Evolutionary conservation across 257 asterid genomes (phyloP), one percentile per base, ranked within the genome.

Genomic region (Leonotis leonurus): DNA sequence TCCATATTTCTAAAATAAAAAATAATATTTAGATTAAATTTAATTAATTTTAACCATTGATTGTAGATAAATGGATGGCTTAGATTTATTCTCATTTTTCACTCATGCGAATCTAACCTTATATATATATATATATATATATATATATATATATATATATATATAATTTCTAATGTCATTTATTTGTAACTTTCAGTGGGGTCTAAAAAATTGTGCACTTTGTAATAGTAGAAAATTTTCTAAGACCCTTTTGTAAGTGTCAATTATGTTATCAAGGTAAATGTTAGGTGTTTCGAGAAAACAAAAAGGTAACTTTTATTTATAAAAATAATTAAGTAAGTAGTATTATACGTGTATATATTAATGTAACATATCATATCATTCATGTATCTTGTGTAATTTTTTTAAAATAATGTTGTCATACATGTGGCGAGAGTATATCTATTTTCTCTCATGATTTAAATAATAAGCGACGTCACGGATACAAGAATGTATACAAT

Each of bases 161-260:
- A 30, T 2, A 30, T 33, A 6, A 32, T 45, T 30, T 53, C n/a
- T 27, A 27, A 26, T 60, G 27, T 46, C 16, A 46, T 45, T 14
- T 22, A 25, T 24, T 57, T 39, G 60, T 59, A 8, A 30, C 20
- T 49, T 60, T 69, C 26, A 50, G 56, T 60, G 73, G 73, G 57
- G 62, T 60, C 29, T 17, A 29, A 61, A 0, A 29, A 50, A 69
- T 41, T 41, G 52, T 32, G 6, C 50, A 29, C 41, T 8, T 51
- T 60, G 37, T 33, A 29, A 29, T 32, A 6, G 16, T 7, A 3
- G 64, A 62, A 59, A 70, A 70, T 52, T 39, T 36, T 49, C 50
- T 7, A 56, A 21, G 21, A 37, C 64, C 64, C 50, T 57, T 37
- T 37, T 57, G 3, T 22, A 57, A 8, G 50, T 20, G 62, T 30